A percentile compares a stretch with the other conserved stretches of the same genome.
These are phyloP conservation scores for Suillus tomentosus DNA, from an alignment of 768 basidiomycete genomes.

Conservation along the genomic window DNA sequence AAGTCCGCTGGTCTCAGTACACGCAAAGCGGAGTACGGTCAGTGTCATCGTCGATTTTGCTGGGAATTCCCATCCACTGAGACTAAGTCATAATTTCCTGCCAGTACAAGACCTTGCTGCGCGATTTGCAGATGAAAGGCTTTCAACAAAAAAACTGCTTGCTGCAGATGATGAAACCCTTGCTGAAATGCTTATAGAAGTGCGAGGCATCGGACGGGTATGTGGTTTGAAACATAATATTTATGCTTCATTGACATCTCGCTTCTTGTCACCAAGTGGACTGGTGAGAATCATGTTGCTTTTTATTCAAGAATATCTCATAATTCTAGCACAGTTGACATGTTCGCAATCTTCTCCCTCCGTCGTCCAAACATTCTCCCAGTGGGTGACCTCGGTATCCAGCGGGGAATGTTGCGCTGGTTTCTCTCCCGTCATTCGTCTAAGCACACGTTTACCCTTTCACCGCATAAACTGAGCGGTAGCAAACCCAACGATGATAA, in stretches of 20 bases:
- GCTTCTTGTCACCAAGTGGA: conserved; percentile 48
- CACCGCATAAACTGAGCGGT: conserved; percentile 49
- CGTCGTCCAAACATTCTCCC: conserved; percentile 82
- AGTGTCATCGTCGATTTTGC: conserved; percentile 20
- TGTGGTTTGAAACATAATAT: conserved; percentile 22
- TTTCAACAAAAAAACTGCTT: conserved; percentile 72
- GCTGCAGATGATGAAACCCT: conserved; percentile 77
- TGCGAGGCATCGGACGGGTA: conserved; percentile 78
- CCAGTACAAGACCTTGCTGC: conserved; percentile 77
- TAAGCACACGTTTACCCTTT: conserved; percentile 46
- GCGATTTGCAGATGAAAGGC: conserved; percentile 77
- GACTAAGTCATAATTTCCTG: background rate
- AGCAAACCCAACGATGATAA: conserved; percentile 11
- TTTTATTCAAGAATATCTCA: conserved; percentile 10
- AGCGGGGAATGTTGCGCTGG: conserved; percentile 72
- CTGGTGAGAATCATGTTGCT: conserved; percentile 42
- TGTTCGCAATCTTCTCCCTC: conserved; percentile 90
- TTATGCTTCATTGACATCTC: conserved; percentile 11
- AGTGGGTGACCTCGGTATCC: conserved; percentile 82
- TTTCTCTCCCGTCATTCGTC: conserved; percentile 63
- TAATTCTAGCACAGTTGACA: conserved; percentile 59
- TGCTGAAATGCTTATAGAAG: conserved; percentile 70
- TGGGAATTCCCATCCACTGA: background rate
- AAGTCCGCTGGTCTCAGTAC: conserved; percentile 76
- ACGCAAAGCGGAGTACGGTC: conserved; percentile 91